Conservation (phyloP, 805 yeast species). For the Candida adriatica region DNA sequence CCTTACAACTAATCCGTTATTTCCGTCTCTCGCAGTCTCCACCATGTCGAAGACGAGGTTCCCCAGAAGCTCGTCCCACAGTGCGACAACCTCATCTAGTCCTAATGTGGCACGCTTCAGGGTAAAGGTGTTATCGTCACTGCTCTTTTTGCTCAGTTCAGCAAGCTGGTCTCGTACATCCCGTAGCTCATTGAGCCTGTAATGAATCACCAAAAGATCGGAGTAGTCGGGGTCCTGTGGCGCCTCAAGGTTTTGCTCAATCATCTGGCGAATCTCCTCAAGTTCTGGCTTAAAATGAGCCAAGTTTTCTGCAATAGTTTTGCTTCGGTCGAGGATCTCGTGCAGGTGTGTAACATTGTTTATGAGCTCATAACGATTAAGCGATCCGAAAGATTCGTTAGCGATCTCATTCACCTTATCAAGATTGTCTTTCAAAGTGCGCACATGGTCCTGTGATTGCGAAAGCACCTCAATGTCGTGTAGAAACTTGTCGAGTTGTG, state of each 20-base stretch:
- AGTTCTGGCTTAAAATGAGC: slow-evolving; percentile 46
- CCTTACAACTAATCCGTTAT: slow-evolving; percentile 60
- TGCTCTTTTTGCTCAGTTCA: slow-evolving; percentile 41
- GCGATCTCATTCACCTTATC: slow-evolving; percentile 41
- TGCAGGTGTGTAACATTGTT: slow-evolving; percentile 60
- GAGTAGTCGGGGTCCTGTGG: slow-evolving; percentile 27
- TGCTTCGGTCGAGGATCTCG: slow-evolving; percentile 66
- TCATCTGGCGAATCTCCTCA: slow-evolving; percentile 41
- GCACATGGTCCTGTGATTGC: slow-evolving; percentile 38
- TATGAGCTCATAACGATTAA: slow-evolving; percentile 62
- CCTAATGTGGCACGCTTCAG: slow-evolving; percentile 46
- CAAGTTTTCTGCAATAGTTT: slow-evolving; percentile 57
- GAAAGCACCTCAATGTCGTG: slow-evolving; percentile 33
- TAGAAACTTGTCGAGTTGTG: slow-evolving; percentile 54
- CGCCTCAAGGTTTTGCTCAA: slow-evolving; percentile 41
- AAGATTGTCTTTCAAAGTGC: slow-evolving; percentile 39
- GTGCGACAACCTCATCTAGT: slow-evolving; percentile 37
- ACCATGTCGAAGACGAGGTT: slow-evolving; percentile 63
- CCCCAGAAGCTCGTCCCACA: slow-evolving; percentile 58
- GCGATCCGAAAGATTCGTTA: slow-evolving; percentile 49
- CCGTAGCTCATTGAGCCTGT: slow-evolving; percentile 57
- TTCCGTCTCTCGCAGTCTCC: slow-evolving; percentile 66
- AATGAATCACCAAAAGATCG: slow-evolving; percentile 44
- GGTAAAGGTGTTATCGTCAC: slow-evolving; percentile 64
- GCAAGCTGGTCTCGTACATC: slow-evolving; percentile 74